These are phyloP conservation scores for Phytophthora pistaciae DNA, from an alignment of 352 stramenopile species.

Conservation along the genomic window DNA sequence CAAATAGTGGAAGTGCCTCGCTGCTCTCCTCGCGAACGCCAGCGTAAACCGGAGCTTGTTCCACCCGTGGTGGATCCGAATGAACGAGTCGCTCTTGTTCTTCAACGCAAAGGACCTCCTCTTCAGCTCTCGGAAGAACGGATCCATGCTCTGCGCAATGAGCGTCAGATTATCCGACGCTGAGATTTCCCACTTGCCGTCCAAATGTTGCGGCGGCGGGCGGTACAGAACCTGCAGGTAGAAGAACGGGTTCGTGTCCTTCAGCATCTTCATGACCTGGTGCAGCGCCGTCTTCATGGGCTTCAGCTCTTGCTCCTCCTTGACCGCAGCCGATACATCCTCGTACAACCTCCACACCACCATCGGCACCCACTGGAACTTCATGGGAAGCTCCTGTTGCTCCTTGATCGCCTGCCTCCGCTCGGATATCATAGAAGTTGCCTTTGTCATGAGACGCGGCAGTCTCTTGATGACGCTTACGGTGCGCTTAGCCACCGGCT, in stretches of 20 bases:
- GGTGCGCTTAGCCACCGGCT: not conserved
- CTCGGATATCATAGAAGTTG: constrained; percentile 14
- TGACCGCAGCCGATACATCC: not conserved
- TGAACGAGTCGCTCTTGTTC: constrained; percentile 13
- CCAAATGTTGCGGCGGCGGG: constrained; percentile 30
- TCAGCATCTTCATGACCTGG: constrained; percentile 37
- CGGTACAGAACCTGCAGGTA: constrained; percentile 57
- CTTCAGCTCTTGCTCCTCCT: constrained; percentile 12
- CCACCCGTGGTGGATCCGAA: constrained; percentile 36
- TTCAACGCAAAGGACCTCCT: constrained; percentile 33
- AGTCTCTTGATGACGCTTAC: constrained; percentile 16
- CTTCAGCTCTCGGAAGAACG: constrained; percentile 35
- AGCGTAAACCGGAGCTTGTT: constrained; percentile 36
- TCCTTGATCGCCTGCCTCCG: constrained; percentile 15
- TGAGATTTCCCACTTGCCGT: constrained; percentile 23
- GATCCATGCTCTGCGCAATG: constrained; percentile 33
- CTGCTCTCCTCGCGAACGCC: constrained; percentile 26
- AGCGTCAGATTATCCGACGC: constrained; percentile 28
- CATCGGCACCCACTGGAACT: constrained; percentile 49
- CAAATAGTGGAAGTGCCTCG: constrained; percentile 54
- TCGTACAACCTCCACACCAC: constrained; percentile 49
- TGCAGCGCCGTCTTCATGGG: constrained; percentile 40
- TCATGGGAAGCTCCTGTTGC: constrained; percentile 26
- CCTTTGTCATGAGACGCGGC: constrained; percentile 32
- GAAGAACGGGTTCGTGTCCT: constrained; percentile 47